phyloP scores from a whole-genome alignment of 2,329 filamentous ascomycete species.

The Talaromyces sp. region DNA sequence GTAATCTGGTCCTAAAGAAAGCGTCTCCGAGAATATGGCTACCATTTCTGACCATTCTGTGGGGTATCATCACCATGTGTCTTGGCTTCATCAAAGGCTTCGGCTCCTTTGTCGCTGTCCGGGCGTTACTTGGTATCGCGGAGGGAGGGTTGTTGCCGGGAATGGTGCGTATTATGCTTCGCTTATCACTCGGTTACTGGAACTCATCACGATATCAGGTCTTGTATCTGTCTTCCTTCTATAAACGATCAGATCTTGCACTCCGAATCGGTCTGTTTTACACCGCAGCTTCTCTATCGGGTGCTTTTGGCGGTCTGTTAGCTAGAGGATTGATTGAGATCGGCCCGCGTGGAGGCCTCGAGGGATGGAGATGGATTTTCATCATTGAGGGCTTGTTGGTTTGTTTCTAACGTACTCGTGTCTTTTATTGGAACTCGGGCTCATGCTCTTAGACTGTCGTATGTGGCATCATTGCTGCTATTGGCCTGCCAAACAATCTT shows the following conservation, averaged over 20 bases:
- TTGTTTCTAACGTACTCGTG: background rate
- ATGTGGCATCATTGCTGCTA: slow-evolving; percentile 51
- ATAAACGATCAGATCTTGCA: slow-evolving; percentile 58
- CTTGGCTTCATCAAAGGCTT: slow-evolving; percentile 38
- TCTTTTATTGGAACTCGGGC: background rate
- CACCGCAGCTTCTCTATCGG: slow-evolving; percentile 62
- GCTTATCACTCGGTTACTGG: background rate
- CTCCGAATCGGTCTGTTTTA: slow-evolving; percentile 66
- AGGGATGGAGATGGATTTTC: slow-evolving; percentile 62
- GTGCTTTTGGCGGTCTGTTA: slow-evolving; percentile 62
- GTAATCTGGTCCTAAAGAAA: slow-evolving; percentile 62
- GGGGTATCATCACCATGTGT: slow-evolving; percentile 56
- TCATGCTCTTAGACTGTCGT: slow-evolving; percentile 49
- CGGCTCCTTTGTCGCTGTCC: slow-evolving; percentile 59
- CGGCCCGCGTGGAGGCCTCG: slow-evolving; percentile 51
- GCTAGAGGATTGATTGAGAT: slow-evolving; percentile 62
- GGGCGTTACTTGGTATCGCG: slow-evolving; percentile 60
- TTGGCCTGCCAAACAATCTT: slow-evolving; percentile 56
- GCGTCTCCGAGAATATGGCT: slow-evolving; percentile 61
- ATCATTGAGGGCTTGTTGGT: slow-evolving; percentile 54
- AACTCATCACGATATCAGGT: slow-evolving; percentile 38
- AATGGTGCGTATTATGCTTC: slow-evolving; percentile 50
- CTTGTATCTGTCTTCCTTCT: slow-evolving; percentile 63
- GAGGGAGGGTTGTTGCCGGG: slow-evolving; percentile 66
- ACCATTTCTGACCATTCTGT: slow-evolving; percentile 54